Evolutionary conservation across 2,329 filamentous ascomycete species (phyloP), one percentile per base, ranked within the genome.

Genomic region (Claviceps sp.): DNA sequence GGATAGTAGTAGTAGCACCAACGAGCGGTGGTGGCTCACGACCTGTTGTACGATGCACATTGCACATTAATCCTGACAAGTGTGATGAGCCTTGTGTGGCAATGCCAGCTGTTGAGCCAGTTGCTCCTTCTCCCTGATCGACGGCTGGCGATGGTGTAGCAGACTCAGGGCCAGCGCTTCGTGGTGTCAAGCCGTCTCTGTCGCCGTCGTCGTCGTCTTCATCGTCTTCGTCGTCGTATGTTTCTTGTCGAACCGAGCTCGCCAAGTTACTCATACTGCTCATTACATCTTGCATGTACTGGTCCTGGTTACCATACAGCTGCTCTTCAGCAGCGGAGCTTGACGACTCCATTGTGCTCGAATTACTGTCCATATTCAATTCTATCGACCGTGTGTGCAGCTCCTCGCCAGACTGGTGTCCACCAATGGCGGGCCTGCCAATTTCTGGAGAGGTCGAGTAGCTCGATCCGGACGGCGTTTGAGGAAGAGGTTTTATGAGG

Each of bases 1-100:
- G 69, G 47, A 97, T 87, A 0, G 93, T 97, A 0, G 93, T 97
- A 0, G 93, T 96, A 5, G 93, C 91, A 37, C 93, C 93, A 0
- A 98, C 93, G 2, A 97, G 73, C 2, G 93, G 87, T 62, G 87
- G 89, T 2, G 93, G 93, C 64, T 97, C 90, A 56, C 83, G 82
- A 39, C 93, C 93, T 0, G 91, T 97, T 1, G 93, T 97, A 57
- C 90, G 74, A 60, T 84, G 80, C n/a, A 84, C 81, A 62, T 84
- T 84, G 62, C 81, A 84, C 80, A 84, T 83, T 51, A 84, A 65
- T 0, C 81, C 81, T 0, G 81, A 84, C 11, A 84, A 68, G 61
- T 84, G 81, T 6, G 77, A 79, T 1, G 72, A 71, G 2, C 71
- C 68, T 46, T 70, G 66, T 10, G 74, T 67, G 6, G 73, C 72